These are phyloP conservation scores for Trichophyton rubrum DNA, from an alignment of 2,329 filamentous ascomycete species.

Conservation along the genomic window DNA sequence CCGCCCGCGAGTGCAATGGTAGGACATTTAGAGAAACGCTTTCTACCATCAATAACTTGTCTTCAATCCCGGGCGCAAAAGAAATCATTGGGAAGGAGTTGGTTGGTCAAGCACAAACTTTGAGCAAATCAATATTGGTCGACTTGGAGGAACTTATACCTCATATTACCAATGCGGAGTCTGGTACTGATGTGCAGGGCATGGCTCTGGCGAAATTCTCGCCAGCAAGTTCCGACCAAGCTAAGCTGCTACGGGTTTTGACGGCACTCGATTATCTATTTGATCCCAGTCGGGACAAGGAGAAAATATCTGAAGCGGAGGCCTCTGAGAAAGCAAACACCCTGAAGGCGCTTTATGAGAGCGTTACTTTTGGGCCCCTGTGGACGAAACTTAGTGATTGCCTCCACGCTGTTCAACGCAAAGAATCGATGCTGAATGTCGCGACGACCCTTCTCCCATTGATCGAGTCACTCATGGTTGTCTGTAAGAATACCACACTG, in stretches of 20 bases:
- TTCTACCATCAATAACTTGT: constrained; percentile 97
- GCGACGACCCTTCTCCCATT: constrained; percentile 88
- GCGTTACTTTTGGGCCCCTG: constrained; percentile 74
- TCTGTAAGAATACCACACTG: constrained; percentile 92
- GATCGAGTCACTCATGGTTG: constrained; percentile 95
- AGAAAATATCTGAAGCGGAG: constrained; percentile 42
- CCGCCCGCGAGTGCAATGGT: constrained; percentile 88
- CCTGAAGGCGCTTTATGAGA: constrained; percentile 77
- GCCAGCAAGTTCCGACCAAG: constrained; percentile 87
- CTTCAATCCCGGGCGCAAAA: constrained; percentile 80
- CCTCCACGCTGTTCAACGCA: constrained; percentile 72
- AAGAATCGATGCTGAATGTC: constrained; percentile 92
- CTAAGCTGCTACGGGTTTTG: constrained; percentile 81
- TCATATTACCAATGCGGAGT: constrained; percentile 74
- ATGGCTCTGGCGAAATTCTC: constrained; percentile 92
- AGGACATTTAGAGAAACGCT: constrained; percentile 98
- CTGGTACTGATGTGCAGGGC: constrained; percentile 88
- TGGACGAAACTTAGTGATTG: constrained; percentile 90
- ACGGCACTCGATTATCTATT: constrained; percentile 94
- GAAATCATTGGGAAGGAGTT: constrained; percentile 86
- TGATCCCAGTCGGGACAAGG: constrained; percentile 56
- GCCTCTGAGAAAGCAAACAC: constrained; percentile 66
- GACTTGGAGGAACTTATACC: constrained; percentile 76
- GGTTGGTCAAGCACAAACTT: constrained; percentile 67
- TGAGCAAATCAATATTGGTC: constrained; percentile 71